phyloP scores from a whole-genome alignment of 306 rosid genomes.

The Rosa multiflora region DNA sequence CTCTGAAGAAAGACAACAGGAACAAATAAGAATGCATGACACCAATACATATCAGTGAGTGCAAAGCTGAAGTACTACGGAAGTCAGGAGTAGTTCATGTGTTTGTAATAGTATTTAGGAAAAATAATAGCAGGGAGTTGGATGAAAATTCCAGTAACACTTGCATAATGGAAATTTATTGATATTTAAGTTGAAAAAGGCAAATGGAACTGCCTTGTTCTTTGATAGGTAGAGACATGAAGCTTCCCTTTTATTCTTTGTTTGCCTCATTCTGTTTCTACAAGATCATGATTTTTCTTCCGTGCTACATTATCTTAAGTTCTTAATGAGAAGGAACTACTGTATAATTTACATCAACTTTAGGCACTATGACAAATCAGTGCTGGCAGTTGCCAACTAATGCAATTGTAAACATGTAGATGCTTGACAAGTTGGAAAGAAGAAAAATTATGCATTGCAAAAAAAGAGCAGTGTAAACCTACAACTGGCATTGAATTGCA shows the following conservation, averaged over 20 bases:
- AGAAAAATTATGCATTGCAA: not conserved
- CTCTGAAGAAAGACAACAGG: not conserved
- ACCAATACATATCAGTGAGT: not conserved
- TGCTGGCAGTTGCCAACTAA: not conserved
- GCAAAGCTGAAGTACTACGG: not conserved
- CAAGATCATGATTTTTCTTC: not conserved
- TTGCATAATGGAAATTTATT: not conserved
- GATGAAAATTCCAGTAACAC: not conserved
- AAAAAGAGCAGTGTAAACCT: not conserved
- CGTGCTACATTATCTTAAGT: not conserved
- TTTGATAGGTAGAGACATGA: constrained; percentile 15
- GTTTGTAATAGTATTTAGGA: not conserved
- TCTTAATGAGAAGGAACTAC: not conserved
- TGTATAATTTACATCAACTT: not conserved
- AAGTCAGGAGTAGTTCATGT: not conserved
- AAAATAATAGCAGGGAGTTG: not conserved
- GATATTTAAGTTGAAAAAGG: not conserved
- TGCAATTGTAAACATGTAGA: not conserved
- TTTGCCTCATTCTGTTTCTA: not conserved
- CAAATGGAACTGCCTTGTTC: not conserved
- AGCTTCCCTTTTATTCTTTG: not conserved
- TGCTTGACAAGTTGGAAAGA: not conserved
- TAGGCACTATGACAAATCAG: not conserved
- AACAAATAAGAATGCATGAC: not conserved
- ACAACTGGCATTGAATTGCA: not conserved